These are phyloP conservation scores for Geranium rotundifolium DNA, from an alignment of 345 rosid genomes.

Conservation along the genomic window DNA sequence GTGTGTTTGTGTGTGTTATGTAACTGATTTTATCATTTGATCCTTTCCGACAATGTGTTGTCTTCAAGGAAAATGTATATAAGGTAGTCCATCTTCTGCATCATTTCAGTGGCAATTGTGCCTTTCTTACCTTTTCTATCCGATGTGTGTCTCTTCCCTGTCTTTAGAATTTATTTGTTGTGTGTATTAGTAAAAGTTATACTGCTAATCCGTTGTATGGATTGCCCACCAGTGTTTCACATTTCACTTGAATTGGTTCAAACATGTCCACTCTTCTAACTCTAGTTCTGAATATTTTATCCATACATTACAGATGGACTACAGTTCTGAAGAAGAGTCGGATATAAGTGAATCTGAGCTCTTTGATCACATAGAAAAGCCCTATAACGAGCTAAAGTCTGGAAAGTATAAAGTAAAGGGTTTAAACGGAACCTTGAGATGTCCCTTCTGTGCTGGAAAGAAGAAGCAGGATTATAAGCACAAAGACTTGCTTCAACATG, in stretches of 20 bases:
- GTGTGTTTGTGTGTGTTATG: no score
- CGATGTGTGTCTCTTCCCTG: no score
- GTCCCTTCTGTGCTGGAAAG: slow-evolving; percentile 85
- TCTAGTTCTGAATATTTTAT: background rate
- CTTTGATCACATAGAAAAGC: slow-evolving; percentile 37
- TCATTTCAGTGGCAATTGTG: no score
- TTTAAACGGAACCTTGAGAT: slow-evolving; percentile 43
- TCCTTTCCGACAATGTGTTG: no score
- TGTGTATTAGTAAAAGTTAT: no score
- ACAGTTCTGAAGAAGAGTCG: slow-evolving; percentile 61
- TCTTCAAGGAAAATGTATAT: no score
- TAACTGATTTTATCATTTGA: no score
- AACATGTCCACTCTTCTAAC: background rate
- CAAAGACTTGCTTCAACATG: slow-evolving; percentile 76
- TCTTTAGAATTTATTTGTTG: no score
- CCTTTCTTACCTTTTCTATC: no score
- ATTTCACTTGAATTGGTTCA: background rate
- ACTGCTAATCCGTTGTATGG: background rate
- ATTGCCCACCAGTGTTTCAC: background rate
- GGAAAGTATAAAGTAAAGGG: slow-evolving; percentile 50
- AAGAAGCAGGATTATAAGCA: slow-evolving; percentile 74
- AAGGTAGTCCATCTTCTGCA: no score
- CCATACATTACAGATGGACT: slow-evolving; percentile 41
- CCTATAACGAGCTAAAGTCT: slow-evolving; percentile 35
- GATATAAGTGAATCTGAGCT: slow-evolving; percentile 83